Conservation (phyloP, 306 rosid species). For the barrel medic (Medicago truncatula) region MtrunA17r5.0-ANR NC_053042.1:3115501-3116000, state of each 20-base stretch:
- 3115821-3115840: neutral
- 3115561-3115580: slow-evolving; percentile 33
- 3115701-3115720: neutral
- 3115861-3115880: neutral
- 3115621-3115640: neutral
- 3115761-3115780: neutral
- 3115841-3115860: neutral
- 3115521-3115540: slow-evolving; percentile 81
- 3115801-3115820: neutral
- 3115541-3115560: slow-evolving; percentile 35
- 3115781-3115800: neutral
- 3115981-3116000: slow-evolving; percentile 92
- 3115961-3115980: slow-evolving; percentile 78
- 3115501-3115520: slow-evolving; percentile 86
- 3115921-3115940: slow-evolving; percentile 96
- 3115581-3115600: slow-evolving; percentile 7
- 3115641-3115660: neutral
- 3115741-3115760: neutral
- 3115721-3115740: neutral
- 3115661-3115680: neutral
- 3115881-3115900: slow-evolving; percentile 14
- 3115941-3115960: slow-evolving; percentile 93
- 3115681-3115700: neutral
- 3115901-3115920: slow-evolving; percentile 60
- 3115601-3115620: neutral